Base-by-base conservation (phyloP, 495 filamentous ascomycete genomes). In the Delitschia confertaspora region DNA sequence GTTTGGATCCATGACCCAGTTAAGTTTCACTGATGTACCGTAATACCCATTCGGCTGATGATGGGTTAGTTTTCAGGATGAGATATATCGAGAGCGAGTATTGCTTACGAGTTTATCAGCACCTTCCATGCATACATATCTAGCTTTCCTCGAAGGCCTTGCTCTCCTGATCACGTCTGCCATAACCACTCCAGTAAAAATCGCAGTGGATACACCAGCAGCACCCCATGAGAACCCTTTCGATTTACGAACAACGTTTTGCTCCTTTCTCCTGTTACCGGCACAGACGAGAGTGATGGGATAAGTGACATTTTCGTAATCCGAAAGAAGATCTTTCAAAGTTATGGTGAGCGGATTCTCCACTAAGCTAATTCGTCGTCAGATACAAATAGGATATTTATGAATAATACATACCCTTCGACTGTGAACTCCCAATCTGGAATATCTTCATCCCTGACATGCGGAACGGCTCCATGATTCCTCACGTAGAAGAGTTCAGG, bases 181-280 rank as follows among this genome's bases (percentile, higher is more conserved):
- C 58, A 96, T 77, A 29, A 78, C 59, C 0, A 88, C 82, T 4
- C 89, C 89, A 0, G 89, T 96, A 70, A 84, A 96, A 1, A 96
- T 66, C 0, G 88, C 82, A 0, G 88, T 96, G 0, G 88, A 95
- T 3, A 95, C 59, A 18, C 88, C 89, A 5, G 85, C 88, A 0
- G 89, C 72, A 27, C 89, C 89, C 89, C 89, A 96, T 38, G 88
- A 94, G 66, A 96, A 96, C 0, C 89, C 89, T 57, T 95, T 94
- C 2, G 84, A 83, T 60, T 96, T 96, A 20, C 87, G 71, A 2
- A 94, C 85, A 22, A 80, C 69, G 48, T 96, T 96, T 56, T 96
- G 89, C 60, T 96, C 89, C 64, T 96, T 96, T 17, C 89, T 73
- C 45, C 89, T 69, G 57, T 96, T 96, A 0, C 89, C 89, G 9